phyloP scores from a whole-genome alignment of 306 rosid genomes.

The Canavalia gladiata region DNA sequence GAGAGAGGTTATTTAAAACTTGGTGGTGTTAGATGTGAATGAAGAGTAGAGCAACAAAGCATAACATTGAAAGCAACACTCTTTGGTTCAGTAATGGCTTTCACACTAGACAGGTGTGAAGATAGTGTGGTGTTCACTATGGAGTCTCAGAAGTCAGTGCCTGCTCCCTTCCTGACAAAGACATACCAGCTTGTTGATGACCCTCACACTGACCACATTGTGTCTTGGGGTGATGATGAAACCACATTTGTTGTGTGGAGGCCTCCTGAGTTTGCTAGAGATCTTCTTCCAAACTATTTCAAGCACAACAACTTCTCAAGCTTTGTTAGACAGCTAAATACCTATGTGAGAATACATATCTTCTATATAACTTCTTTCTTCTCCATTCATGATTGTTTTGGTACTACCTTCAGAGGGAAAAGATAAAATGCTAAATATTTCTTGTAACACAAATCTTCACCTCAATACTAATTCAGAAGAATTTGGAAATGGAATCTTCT shows the following conservation, averaged over 20 bases:
- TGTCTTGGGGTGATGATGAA: conserved; percentile 78
- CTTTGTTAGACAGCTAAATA: conserved; percentile 86
- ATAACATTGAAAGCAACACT: conserved; percentile 36
- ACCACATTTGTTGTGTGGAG: conserved; percentile 80
- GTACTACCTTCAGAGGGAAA: not conserved
- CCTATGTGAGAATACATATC: conserved; percentile 61
- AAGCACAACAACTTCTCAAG: conserved; percentile 93
- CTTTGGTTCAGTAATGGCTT: conserved; percentile 52
- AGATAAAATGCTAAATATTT: not conserved
- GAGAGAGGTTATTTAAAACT: conserved; percentile 44
- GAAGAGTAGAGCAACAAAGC: conserved; percentile 34
- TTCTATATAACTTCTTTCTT: conserved; percentile 3
- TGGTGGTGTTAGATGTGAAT: conserved; percentile 30
- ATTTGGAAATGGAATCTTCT: conserved; percentile 9
- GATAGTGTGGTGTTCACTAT: conserved; percentile 58
- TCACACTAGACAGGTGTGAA: conserved; percentile 57
- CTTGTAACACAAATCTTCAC: conserved; percentile 25
- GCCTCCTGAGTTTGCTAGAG: conserved; percentile 79
- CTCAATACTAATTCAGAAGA: not conserved
- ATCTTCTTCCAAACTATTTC: conserved; percentile 86
- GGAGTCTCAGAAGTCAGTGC: conserved; percentile 65
- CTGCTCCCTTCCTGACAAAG: conserved; percentile 81
- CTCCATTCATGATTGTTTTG: not conserved
- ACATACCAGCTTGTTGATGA: conserved; percentile 86
- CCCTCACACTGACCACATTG: conserved; percentile 77